Percentiles rank a stretch among this genome's conserved stretches.
phyloP scores from a whole-genome alignment of 2,329 filamentous ascomycete species.

The Magnaporthales sp. region DNA sequence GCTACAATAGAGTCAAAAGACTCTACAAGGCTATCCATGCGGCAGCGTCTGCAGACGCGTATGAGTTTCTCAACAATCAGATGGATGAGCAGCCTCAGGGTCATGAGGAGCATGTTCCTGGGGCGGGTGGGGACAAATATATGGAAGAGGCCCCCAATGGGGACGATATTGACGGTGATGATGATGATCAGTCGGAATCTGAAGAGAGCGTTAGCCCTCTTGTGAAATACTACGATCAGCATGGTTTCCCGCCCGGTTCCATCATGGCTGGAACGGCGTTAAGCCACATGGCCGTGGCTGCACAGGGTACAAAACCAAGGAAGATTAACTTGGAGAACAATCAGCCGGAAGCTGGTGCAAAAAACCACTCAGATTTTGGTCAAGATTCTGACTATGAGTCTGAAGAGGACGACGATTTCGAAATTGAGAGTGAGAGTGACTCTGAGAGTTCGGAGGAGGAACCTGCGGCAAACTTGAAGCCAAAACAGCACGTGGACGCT shows the following conservation, averaged over 20 bases:
- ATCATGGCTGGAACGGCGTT: slow-evolving; percentile 27
- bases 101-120: slow-evolving; percentile 15
- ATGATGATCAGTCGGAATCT: slow-evolving; percentile 18
- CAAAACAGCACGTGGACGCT: neutral
- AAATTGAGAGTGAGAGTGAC: slow-evolving; percentile 7
- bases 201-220: slow-evolving; percentile 13
- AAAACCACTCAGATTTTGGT: neutral
- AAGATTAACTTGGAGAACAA: neutral
- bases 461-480: slow-evolving; percentile 7
- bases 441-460: slow-evolving; percentile 10
- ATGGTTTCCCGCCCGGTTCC: slow-evolving; percentile 29
- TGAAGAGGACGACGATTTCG: slow-evolving; percentile 7
- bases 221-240: slow-evolving; percentile 24
- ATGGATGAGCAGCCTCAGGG: slow-evolving; percentile 30
- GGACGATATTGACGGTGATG: neutral
- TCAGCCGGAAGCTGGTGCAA: neutral
- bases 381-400: neutral
- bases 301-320: slow-evolving; percentile 11
- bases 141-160: neutral
- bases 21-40: slow-evolving; percentile 10
- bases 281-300: slow-evolving; percentile 22
- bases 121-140: neutral
- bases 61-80: slow-evolving; percentile 22
- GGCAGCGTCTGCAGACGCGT: slow-evolving; percentile 5
- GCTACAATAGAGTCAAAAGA: slow-evolving; percentile 1